These are phyloP conservation scores for Teratosphaeria destructans DNA, from an alignment of 2,329 filamentous ascomycete species.

Conservation along the genomic window DNA sequence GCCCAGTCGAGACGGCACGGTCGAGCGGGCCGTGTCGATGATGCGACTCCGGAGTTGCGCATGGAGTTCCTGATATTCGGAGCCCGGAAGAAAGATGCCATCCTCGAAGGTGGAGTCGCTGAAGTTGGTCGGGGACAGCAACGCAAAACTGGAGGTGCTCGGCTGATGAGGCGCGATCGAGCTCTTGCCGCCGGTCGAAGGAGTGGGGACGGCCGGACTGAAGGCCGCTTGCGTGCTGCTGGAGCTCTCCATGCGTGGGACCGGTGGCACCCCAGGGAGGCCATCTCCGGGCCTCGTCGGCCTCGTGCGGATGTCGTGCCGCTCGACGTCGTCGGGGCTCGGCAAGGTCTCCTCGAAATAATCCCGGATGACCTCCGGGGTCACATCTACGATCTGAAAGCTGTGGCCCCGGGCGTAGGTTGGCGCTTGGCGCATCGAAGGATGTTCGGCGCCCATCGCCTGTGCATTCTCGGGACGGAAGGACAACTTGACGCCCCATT, in stretches of 20 bases:
- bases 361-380: constrained; percentile 21
- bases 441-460: constrained; percentile 19
- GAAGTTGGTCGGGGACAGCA: constrained; percentile 15
- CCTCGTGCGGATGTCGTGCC: neutral
- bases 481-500: constrained; percentile 21
- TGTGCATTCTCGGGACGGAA: constrained; percentile 22
- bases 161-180: neutral
- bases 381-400: constrained; percentile 22
- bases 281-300: neutral
- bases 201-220: neutral
- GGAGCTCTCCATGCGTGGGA: neutral
- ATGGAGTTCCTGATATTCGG: constrained; percentile 23
- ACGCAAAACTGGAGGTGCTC: neutral
- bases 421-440: constrained; percentile 20
- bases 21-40: constrained; percentile 23
- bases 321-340: neutral
- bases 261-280: neutral
- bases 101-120: constrained; percentile 21
- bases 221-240: neutral
- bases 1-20: constrained; percentile 14
- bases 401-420: constrained; percentile 6
- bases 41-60: constrained; percentile 20
- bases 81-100: constrained; percentile 24
- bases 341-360: constrained; percentile 16
- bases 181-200: neutral